A percentile compares a stretch with the other conserved stretches of the same genome.
Evolutionary conservation across 352 stramenopile genomes (phyloP).

Genomic region (Peronosclerospora sorghi): DNA sequence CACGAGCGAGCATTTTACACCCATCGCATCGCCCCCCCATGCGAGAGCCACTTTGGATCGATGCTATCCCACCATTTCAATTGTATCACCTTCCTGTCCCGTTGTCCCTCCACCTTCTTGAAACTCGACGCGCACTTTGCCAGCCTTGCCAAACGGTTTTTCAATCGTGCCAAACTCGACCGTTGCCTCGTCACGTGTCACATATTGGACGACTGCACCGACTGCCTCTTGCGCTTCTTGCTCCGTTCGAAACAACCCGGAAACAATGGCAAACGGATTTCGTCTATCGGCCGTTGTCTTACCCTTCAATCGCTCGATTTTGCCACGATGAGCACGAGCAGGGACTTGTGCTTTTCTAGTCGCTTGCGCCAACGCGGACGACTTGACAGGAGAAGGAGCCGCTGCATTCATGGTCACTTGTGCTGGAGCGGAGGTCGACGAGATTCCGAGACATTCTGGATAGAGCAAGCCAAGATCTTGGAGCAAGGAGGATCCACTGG

Average conservation of each 20-base stretch:
- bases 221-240: conserved; percentile 27
- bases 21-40: too few species aligned
- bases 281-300: conserved; percentile 47
- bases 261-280: conserved; percentile 56
- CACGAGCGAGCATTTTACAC: too few species aligned
- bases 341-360: background rate
- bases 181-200: background rate
- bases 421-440: background rate
- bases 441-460: conserved; percentile 21
- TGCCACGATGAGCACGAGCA: conserved; percentile 3
- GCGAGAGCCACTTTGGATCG: too few species aligned
- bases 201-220: conserved; percentile 14
- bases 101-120: conserved; percentile 28
- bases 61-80: conserved; percentile 17
- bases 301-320: conserved; percentile 59
- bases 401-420: background rate
- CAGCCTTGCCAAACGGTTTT: conserved; percentile 67
- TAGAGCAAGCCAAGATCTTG: conserved; percentile 38
- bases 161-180: conserved; percentile 40
- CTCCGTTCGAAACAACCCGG: conserved; percentile 40
- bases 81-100: conserved; percentile 29
- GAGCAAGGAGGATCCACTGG: conserved; percentile 15
- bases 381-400: background rate
- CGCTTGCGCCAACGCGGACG: background rate
- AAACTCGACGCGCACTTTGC: conserved; percentile 59